Evolutionary conservation across 2,329 filamentous ascomycete species (phyloP).

Genomic region (Arthroderma sp.): DNA sequence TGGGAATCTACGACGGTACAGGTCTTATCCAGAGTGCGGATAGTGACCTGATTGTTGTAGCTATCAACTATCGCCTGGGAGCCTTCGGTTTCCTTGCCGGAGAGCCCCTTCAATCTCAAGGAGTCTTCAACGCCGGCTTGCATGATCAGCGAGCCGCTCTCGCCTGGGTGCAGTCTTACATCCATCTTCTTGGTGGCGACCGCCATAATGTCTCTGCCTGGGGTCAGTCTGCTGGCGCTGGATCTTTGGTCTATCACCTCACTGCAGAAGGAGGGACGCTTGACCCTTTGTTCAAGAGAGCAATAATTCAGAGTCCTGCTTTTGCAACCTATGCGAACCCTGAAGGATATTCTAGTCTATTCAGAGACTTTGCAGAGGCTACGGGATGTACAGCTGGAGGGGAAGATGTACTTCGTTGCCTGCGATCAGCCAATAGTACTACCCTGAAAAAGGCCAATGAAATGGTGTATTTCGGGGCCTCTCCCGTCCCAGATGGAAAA

Average conservation of each 20-base stretch:
- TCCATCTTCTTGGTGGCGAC: slow-evolving; percentile 65
- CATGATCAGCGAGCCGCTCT: slow-evolving; percentile 60
- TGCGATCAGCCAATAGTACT: slow-evolving; percentile 1
- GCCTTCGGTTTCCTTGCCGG: no score
- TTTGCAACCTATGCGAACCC: slow-evolving; percentile 14
- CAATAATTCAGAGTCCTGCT: slow-evolving; percentile 22
- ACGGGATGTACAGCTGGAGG: neutral
- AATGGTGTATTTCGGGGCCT: neutral
- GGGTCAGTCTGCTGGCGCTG: slow-evolving; percentile 40
- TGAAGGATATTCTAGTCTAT: slow-evolving; percentile 6
- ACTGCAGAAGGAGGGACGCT: slow-evolving; percentile 31
- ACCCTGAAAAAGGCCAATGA: neutral
- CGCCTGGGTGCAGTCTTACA: slow-evolving; percentile 67
- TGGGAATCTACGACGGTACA: slow-evolving; percentile 1
- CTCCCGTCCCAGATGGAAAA: neutral
- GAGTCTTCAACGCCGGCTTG: slow-evolving; percentile 40
- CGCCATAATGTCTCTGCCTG: slow-evolving; percentile 39
- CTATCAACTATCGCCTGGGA: neutral
- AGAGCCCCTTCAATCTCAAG: neutral
- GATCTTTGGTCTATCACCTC: slow-evolving; percentile 39
- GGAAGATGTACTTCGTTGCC: neutral
- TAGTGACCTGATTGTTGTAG: neutral
- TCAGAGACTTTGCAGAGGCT: neutral
- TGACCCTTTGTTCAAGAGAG: slow-evolving; percentile 32
- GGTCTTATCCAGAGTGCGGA: neutral